These are phyloP conservation scores for Microbotryum lychnidis-dioicae DNA, from an alignment of 1,284 basidiomycete species.

Conservation along the genomic window DNA sequence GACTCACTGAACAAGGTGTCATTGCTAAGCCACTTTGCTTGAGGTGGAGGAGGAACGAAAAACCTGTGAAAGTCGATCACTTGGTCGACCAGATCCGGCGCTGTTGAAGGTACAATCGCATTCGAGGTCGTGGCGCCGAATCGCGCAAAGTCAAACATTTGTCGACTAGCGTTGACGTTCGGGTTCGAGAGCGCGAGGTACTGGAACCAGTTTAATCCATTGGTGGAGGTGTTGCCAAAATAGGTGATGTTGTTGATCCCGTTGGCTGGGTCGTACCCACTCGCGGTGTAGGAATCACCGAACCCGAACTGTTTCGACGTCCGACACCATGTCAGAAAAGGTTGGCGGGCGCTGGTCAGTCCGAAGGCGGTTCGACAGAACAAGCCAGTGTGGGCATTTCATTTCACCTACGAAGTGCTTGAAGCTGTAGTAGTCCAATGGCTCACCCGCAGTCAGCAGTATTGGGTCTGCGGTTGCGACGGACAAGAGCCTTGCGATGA, in stretches of 20 bases:
- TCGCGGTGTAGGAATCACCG: constrained; percentile 12
- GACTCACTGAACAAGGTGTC: constrained; percentile 13
- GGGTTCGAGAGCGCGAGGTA: constrained; percentile 5
- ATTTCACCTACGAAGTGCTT: too few species aligned
- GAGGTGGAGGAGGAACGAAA: background rate
- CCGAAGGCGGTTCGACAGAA: too few species aligned
- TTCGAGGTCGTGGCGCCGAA: constrained; percentile 12
- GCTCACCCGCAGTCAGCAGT: too few species aligned
- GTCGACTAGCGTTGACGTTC: background rate
- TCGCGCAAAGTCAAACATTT: constrained; percentile 12
- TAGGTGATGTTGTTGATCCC: constrained; percentile 2
- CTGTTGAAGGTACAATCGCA: background rate
- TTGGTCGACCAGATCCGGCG: constrained; percentile 9
- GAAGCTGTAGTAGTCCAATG: too few species aligned
- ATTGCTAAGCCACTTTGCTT: constrained; percentile 1
- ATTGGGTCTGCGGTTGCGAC: too few species aligned
- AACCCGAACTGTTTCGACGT: too few species aligned
- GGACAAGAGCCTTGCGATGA: too few species aligned
- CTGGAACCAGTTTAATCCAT: constrained; percentile 10
- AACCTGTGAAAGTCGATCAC: constrained; percentile 1
- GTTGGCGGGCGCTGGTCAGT: too few species aligned
- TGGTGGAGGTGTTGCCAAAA: background rate
- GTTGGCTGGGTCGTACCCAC: constrained; percentile 2
- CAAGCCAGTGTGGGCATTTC: too few species aligned
- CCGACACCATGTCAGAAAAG: too few species aligned